Conservation (phyloP, 192 early-diverging fungal species). For the Coemansia nantahalensis region DNA sequence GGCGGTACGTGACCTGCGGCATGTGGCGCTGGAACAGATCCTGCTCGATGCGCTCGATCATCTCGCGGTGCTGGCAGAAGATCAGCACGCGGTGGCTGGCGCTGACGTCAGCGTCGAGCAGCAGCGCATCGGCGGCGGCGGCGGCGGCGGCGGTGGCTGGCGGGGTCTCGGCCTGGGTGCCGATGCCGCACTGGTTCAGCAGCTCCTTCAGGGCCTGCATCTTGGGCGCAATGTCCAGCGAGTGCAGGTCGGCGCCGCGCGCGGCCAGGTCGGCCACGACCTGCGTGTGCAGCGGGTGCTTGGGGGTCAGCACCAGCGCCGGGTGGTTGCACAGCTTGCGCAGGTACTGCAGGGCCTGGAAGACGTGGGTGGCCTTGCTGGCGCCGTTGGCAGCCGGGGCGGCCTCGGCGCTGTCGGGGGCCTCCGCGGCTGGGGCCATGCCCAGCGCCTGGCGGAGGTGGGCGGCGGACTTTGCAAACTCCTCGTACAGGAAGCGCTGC, state of each 20-base stretch:
- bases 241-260: slow-evolving; percentile 52
- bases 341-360: slow-evolving; percentile 97
- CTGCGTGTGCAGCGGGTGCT: slow-evolving; percentile 79
- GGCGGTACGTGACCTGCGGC: slow-evolving; percentile 88
- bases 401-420: neutral
- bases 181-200: slow-evolving; percentile 94
- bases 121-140: neutral
- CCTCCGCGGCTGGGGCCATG: no score
- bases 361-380: slow-evolving; percentile 73
- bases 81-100: slow-evolving; percentile 89
- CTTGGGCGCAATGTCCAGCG: slow-evolving; percentile 73
- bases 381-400: neutral
- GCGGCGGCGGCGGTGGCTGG: neutral
- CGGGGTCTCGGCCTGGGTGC: slow-evolving; percentile 50
- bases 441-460: slow-evolving; percentile 28
- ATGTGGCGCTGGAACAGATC: slow-evolving; percentile 80
- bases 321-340: slow-evolving; percentile 97
- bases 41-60: slow-evolving; percentile 96
- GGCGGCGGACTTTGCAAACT: slow-evolving; percentile 72
- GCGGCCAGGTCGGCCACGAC: slow-evolving; percentile 61
- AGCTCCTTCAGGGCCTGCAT: slow-evolving; percentile 86
- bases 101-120: slow-evolving; percentile 52
- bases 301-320: slow-evolving; percentile 79
- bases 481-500: slow-evolving; percentile 90
- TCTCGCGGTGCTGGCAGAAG: slow-evolving; percentile 94